Conservation (phyloP, 2,329 filamentous ascomycete genomes). For the Biscogniauxia marginata region DNA sequence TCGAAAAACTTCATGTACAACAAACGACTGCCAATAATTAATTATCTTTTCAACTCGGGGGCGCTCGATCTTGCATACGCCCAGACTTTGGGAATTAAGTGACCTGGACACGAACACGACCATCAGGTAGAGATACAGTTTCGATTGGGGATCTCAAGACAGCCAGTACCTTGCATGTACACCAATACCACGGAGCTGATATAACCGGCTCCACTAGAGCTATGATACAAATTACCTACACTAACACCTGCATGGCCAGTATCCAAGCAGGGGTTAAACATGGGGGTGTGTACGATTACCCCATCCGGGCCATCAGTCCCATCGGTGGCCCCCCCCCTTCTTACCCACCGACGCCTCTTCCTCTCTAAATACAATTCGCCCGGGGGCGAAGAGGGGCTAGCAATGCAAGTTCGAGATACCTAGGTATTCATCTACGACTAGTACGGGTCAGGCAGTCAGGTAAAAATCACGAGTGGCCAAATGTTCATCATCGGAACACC, state of each 20-base stretch:
- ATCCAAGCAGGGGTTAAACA: not conserved
- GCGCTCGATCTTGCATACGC: not conserved
- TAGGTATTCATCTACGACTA: not conserved
- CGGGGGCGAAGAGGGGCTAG: not conserved
- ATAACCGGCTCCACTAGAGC: not conserved
- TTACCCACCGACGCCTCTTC: not conserved
- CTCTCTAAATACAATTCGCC: not conserved
- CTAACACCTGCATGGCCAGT: not conserved
- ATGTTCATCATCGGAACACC: not conserved
- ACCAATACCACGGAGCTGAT: not conserved
- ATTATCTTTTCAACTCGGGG: not conserved
- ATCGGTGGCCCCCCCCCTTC: not conserved
- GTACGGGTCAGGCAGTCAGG: not conserved
- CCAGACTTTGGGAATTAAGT: not conserved
- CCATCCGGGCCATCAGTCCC: not conserved
- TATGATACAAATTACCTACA: not conserved
- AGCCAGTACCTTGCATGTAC: not conserved
- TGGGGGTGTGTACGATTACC: not conserved
- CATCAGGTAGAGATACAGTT: not conserved
- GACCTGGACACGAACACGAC: not conserved
- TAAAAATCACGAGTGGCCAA: not conserved
- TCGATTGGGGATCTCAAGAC: not conserved
- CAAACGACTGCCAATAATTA: not conserved
- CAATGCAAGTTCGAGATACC: not conserved
- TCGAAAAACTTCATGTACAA: not conserved